phyloP scores from a whole-genome alignment of 306 rosid genomes.

The Prunus mongolica region DNA sequence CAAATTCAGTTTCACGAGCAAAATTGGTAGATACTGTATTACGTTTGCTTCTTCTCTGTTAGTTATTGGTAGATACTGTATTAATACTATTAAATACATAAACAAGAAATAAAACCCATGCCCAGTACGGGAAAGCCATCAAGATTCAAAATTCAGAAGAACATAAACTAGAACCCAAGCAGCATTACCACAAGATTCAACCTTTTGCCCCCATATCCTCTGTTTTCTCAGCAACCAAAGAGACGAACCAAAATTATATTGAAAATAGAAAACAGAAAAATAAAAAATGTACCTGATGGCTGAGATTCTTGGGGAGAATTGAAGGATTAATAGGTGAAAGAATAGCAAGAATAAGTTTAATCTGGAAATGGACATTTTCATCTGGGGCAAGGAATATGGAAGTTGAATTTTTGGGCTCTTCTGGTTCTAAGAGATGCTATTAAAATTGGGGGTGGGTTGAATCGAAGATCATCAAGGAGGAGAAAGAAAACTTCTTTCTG shows the following conservation, averaged over 20 bases:
- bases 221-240: neutral
- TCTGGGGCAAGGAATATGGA: neutral
- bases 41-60: neutral
- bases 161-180: too few species aligned
- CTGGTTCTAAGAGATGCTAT: neutral
- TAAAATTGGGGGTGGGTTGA: too few species aligned
- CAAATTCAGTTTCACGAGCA: neutral
- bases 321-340: conserved; percentile 18
- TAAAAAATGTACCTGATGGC: conserved; percentile 25
- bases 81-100: neutral
- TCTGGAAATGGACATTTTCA: neutral
- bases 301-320: conserved; percentile 13
- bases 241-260: neutral
- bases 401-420: neutral
- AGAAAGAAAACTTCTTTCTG: too few species aligned
- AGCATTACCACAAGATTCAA: neutral
- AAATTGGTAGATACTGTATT: neutral
- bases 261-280: neutral
- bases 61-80: neutral
- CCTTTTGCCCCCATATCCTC: neutral
- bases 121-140: neutral
- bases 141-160: neutral
- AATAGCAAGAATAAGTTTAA: conserved; percentile 16
- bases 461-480: too few species aligned
- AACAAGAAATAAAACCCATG: neutral